Evolutionary conservation across 805 yeast species (phyloP), one percentile per base, ranked within the genome.

Genomic region (Kluyveromyces wickerhamii): DNA sequence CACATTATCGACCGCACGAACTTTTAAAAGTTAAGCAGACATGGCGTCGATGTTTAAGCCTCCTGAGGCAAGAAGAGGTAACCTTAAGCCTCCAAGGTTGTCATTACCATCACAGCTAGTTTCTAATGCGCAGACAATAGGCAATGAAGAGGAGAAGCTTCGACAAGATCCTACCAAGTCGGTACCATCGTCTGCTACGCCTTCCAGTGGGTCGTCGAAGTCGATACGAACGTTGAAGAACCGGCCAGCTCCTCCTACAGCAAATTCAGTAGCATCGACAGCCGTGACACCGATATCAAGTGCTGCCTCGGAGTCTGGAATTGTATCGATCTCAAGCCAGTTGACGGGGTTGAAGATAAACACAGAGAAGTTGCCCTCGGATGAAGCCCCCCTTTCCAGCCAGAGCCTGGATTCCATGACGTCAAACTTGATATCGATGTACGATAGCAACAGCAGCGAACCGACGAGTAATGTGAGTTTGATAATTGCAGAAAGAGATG

Each of bases 81-180:
- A 61, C 32, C 34, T 60, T 2, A 62, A 62, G 18, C 65, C 72
- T 3, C 74, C 74, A 21, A 54, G 62, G 26, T 47, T 69, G 27
- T 63, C 63, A 21, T 62, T 70, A 14, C 72, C 75, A 11, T 51
- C 59, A 4, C 37, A 56, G 6, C 30, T 52, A 7, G 52, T 52
- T 24, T 44, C 43, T 32, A 30, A 30, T 21, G 16, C 14, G 5
- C 14, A 20, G 13, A 16, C 33, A 9, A 14, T 20, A 12, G n/a
- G 26, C 13, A 11, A 21, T 13, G n/a, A 11, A 13, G 33, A 30
- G n/a, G 33, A 30, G 15, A 7, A 14, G 12, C 33, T 30, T 12
- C 33, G 26, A 30, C 33, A 30, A 20, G 10, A 16, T 13, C 13
- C 11, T 22, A 6, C 26, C 4, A 21, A 13, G 14, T 14, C 26